These are phyloP conservation scores for Amylocystis lapponica DNA, from an alignment of 768 basidiomycete genomes.

Conservation along the genomic window DNA sequence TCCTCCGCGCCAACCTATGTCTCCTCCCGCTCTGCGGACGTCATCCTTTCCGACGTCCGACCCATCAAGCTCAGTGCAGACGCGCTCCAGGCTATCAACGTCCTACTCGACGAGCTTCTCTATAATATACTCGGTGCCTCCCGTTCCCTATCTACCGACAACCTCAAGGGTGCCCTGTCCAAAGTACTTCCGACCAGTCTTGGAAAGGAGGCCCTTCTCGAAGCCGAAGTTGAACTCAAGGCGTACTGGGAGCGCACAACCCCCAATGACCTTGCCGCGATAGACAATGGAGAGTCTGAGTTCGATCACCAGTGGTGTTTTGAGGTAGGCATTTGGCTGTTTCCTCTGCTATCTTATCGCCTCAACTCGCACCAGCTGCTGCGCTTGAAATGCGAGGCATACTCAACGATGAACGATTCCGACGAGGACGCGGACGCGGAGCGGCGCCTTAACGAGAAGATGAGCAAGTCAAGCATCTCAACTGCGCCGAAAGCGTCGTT, in stretches of 20 bases:
- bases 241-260: constrained; percentile 80
- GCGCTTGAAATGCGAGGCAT: constrained; percentile 82
- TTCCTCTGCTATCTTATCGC: constrained; percentile 1
- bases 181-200: constrained; percentile 72
- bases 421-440: constrained; percentile 72
- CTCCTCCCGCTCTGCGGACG: constrained; percentile 78
- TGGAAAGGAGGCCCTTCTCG: constrained; percentile 87
- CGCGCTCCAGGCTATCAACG: constrained; percentile 75
- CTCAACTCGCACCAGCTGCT: constrained; percentile 44
- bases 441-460: constrained; percentile 54
- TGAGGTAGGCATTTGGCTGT: constrained; percentile 43
- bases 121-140: constrained; percentile 63
- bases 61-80: constrained; percentile 81
- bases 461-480: constrained; percentile 43
- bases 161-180: constrained; percentile 65
- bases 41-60: constrained; percentile 87
- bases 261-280: constrained; percentile 17
- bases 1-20: constrained; percentile 62
- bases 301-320: constrained; percentile 73
- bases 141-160: constrained; percentile 66
- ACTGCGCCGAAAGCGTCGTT: constrained; percentile 48
- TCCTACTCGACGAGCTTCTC: constrained; percentile 79
- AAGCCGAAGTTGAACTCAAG: constrained; percentile 88
- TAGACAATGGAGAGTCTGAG: constrained; percentile 34
- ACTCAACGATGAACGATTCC: constrained; percentile 76